Evolutionary conservation across 306 rosid genomes (phyloP).

Genomic region (Psophocarpus tetragonolobus): DNA sequence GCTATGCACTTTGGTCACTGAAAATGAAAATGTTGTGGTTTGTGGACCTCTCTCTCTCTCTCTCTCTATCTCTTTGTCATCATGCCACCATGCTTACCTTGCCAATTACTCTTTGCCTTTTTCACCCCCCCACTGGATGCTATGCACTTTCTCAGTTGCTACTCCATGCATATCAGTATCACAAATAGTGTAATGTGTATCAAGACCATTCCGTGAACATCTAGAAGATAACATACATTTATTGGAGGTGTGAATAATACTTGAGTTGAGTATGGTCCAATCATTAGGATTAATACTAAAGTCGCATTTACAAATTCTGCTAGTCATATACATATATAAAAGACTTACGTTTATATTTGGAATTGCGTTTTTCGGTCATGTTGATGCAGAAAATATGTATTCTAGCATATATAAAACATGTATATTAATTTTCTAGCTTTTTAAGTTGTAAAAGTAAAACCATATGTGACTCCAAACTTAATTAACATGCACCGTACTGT

Average conservation of each 20-base stretch:
- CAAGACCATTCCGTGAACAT: conserved; percentile 28
- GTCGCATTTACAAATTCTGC: too few relatives aligned
- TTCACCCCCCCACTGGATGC: background rate
- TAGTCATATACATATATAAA: too few relatives aligned
- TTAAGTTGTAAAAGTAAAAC: too few relatives aligned
- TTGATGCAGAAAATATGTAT: too few relatives aligned
- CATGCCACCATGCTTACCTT: conserved; percentile 14
- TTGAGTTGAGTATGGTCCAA: background rate
- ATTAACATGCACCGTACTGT: too few relatives aligned
- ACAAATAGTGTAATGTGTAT: background rate
- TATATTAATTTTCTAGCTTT: too few relatives aligned
- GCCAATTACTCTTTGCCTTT: background rate
- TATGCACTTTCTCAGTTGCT: conserved; percentile 32
- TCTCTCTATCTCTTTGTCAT: conserved; percentile 17
- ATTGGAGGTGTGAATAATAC: background rate
- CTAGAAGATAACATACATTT: background rate
- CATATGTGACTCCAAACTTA: too few relatives aligned
- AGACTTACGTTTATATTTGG: too few relatives aligned
- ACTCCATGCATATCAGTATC: background rate
- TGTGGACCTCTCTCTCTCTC: too few relatives aligned
- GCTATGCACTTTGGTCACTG: conserved; percentile 26
- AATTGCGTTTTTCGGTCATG: too few relatives aligned
- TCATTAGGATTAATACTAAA: background rate
- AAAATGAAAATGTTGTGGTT: conserved; percentile 25
- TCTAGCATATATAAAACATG: too few relatives aligned